Base-by-base conservation (phyloP, 768 basidiomycete species). In the Rhodotorula sphaerocarpa region DNA sequence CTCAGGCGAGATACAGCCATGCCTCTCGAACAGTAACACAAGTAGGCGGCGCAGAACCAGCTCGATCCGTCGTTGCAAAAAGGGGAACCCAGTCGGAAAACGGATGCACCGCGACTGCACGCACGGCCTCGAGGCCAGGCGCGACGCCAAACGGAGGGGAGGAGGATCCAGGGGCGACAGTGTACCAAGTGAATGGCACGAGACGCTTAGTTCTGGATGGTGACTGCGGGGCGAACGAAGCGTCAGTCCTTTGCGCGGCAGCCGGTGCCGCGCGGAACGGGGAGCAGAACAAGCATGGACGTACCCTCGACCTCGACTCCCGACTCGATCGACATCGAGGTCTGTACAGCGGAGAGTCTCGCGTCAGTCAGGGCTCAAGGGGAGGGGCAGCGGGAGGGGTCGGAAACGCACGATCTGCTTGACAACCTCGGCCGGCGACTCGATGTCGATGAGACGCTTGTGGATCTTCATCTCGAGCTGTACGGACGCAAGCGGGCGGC, bases 391-490 rank as follows among this genome's bases (percentile, higher is more conserved):
- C 55, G 50, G 25, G 20, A 10, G 14, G n/a, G 34, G 30, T 25
- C 3, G 25, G 23, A 28, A 27, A 80, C 90, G 75, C 71, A 96
- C 93, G 75, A 99, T 99, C 79, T 97, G 93, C 83, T 97, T 99
- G 80, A 99, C 95, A 71, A 96, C 87, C 80, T 97, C 95, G 76
- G 88, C 88, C 67, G 92, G 93, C 55, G 95, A 92, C 82, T 93
- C 90, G 72, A 99, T 81, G 81, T 99, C 95, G 74, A 99, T 97
- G 77, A 99, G 82, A 74, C 95, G 88, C 81, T 99, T 99, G 86
- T 99, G 93, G 66, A 99, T 82, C 82, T 92, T 92, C 80, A 99
- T 86, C 80, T 99, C 93, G 79, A 91, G 97, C 48, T 50, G 48
- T 18, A n/a, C 2, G 18, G 3, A 21, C 21, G 21, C 23, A 7